Conservation (phyloP, 345 rosid genomes). For the Pugionium cornutum region DNA sequence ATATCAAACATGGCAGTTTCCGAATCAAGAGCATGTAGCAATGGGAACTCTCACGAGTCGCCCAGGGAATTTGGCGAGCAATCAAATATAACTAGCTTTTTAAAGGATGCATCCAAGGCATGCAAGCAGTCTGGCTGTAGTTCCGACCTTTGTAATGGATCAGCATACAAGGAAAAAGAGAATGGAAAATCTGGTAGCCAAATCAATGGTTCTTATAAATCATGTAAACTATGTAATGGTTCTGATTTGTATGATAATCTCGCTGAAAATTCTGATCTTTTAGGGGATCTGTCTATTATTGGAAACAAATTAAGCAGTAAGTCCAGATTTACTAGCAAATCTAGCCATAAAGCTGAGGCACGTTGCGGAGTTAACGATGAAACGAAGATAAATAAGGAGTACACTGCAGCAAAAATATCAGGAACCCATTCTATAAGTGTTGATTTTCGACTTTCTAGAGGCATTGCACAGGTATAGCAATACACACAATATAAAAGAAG, state of each 20-base stretch:
- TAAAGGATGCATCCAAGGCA: slow-evolving; percentile 46
- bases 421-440: slow-evolving; percentile 78
- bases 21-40: slow-evolving; percentile 45
- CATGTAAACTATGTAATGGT: slow-evolving; percentile 40
- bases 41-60: slow-evolving; percentile 44
- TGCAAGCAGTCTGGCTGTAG: slow-evolving; percentile 38
- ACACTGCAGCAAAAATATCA: slow-evolving; percentile 63
- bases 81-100: slow-evolving; percentile 31
- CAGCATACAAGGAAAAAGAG: slow-evolving; percentile 40
- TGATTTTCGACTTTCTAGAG: slow-evolving; percentile 93
- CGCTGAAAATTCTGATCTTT: slow-evolving; percentile 42
- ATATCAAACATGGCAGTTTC: slow-evolving; percentile 37
- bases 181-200: slow-evolving; percentile 43
- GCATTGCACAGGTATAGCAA: slow-evolving; percentile 81
- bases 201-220: slow-evolving; percentile 45
- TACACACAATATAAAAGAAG: neutral
- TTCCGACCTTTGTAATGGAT: slow-evolving; percentile 41
- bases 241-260: slow-evolving; percentile 42
- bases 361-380: slow-evolving; percentile 47
- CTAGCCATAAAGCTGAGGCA: slow-evolving; percentile 41
- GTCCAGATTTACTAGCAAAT: slow-evolving; percentile 49
- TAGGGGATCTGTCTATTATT: slow-evolving; percentile 45
- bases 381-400: slow-evolving; percentile 56
- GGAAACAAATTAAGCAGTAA: slow-evolving; percentile 45
- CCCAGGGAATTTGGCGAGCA: slow-evolving; percentile 37